phyloP scores from a whole-genome alignment of 805 yeast species.

The Yarrowia sp. region DNA sequence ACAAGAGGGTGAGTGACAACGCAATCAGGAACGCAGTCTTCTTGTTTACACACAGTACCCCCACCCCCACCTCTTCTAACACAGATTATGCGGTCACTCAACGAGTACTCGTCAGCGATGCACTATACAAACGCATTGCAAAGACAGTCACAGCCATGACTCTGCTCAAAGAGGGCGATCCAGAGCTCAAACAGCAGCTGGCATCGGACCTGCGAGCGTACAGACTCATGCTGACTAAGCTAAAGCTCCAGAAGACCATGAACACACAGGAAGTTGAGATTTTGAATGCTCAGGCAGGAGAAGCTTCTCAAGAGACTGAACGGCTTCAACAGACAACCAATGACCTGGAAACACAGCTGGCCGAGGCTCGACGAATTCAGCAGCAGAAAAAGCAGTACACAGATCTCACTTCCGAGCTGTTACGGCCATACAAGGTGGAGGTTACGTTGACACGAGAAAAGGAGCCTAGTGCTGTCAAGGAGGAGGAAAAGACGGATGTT shows the following conservation, averaged over 20 bases:
- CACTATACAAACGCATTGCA: constrained; percentile 16
- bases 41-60: neutral
- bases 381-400: constrained; percentile 29
- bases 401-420: constrained; percentile 14
- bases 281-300: constrained; percentile 8
- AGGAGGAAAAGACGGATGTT: neutral
- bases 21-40: too few relatives aligned
- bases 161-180: neutral
- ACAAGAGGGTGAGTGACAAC: constrained; percentile 13
- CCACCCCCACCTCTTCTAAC: neutral
- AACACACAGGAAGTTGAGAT: constrained; percentile 19
- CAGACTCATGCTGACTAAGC: constrained; percentile 32
- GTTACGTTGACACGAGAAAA: constrained; percentile 30
- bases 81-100: constrained; percentile 30
- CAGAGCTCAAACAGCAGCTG: constrained; percentile 27
- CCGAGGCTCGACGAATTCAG: constrained; percentile 14
- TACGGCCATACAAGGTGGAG: constrained; percentile 33
- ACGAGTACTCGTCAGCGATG: constrained; percentile 18
- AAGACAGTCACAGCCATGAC: constrained; percentile 18
- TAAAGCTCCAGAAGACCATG: constrained; percentile 19
- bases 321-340: constrained; percentile 12
- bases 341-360: constrained; percentile 16
- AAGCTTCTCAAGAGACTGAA: constrained; percentile 12
- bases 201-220: constrained; percentile 20
- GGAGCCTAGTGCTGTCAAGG: constrained; percentile 3